Base-by-base conservation (phyloP, 169 alveolate species). In the Plasmodium gonderi region DNA sequence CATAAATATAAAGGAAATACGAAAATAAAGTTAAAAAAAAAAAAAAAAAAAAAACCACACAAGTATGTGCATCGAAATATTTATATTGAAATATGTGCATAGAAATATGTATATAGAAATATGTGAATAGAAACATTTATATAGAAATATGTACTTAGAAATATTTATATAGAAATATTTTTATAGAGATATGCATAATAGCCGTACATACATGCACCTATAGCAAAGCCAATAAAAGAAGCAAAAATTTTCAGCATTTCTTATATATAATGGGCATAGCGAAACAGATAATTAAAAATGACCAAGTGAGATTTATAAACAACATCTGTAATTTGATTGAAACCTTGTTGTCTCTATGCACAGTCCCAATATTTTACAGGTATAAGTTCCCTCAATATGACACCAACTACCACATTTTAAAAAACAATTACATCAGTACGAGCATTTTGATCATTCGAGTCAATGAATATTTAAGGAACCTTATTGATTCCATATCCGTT, bases 241-340 rank as follows among this genome's bases (percentile, higher is more conserved):
- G 26, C 40, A 8, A 60, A 60, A 23, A 2, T n/a, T 20, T n/a
- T 60, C 72, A 20, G 26, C 5, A 60, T 29, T 23, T 20, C n/a
- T n/a, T 36, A 17, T 23, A 8, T 69, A 83, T 72, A 83, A 87
- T 87, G 93, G 89, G 67, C 72, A n/a, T 75, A 44, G 87, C 64
- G 54, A 87, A 75, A 75, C 77, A 51, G 20, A 33, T 51, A 74
- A 75, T 75, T 87, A 77, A 87, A 45, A 4, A 60, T 40, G 79
- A 76, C 51, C 47, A 87, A 23, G 80, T 75, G 29, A 87, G 87
- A 44, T 44, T 38, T 54, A 14, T 87, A 87, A 74, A 74, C 38
- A 47, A 51, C n/a, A 74, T 54, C 23, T 64, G 79, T 40, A 33
- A 7, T 23, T 36, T 80, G 47, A 20, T 45, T 82, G 91, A 90